Base-by-base conservation (phyloP, 2,329 filamentous ascomycete genomes). In the Fusarium mangiferae region DNA sequence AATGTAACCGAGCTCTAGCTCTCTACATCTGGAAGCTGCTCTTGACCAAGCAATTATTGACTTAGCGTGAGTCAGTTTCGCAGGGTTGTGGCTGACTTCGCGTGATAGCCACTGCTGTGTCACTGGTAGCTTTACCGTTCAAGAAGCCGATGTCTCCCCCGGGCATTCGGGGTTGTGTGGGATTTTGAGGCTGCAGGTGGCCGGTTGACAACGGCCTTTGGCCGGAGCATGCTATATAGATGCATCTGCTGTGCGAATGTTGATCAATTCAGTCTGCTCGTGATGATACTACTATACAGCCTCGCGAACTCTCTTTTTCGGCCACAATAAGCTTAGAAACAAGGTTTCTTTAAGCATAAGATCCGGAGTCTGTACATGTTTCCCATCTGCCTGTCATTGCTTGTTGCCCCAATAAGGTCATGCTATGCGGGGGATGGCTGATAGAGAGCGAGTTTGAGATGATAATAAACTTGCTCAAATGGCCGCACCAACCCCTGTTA, bases 401-500 rank as follows among this genome's bases (percentile, higher is more conserved):
- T 26, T 7, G n/a, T 22, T n/a, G 17, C 44, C 49, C 42, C 9
- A 26, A 61, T 55, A 44, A 26, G 52, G 54, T 41, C 41, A 59
- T 18, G 33, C 38, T 28, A 62, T 61, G 73, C 61, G 62, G 72
- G 68, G 74, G 63, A 67, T 36, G 67, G 68, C 65, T 68, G 48
- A 54, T 36, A 51, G 36, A 63, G 65, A 57, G 52, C 61, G 66
- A 60, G 56, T 72, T 64, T 71, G 68, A 72, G 76, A 73, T 24
- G 44, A 64, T 72, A 69, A 75, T 78, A 82, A 84, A 84, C 82
- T 84, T 84, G 82, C 82, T 84, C 82, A 84, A 84, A 84, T 80
- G 74, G 70, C 75, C 82, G 80, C 82, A 83, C 48, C 35, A 61
- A 74, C 59, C 68, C 74, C 68, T 73, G 67, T 48, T 48, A 52